Evolutionary conservation across 2,329 filamentous ascomycete genomes (phyloP).

Genomic region (Lachnellula willkommii): DNA sequence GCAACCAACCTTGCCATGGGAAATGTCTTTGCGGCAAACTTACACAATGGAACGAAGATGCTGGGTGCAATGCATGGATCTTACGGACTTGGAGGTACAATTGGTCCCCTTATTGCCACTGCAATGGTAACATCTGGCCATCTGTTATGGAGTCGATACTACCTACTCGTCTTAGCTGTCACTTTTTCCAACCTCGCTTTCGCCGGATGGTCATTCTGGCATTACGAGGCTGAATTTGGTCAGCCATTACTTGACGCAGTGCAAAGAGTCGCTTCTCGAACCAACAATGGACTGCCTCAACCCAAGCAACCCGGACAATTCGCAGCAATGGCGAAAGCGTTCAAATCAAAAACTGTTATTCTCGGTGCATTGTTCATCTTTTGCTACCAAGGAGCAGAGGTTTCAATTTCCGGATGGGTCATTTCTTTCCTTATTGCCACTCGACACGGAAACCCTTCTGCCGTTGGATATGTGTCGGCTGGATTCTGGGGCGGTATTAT

Average conservation of each 20-base stretch:
- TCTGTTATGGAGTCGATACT: slow-evolving; percentile 66
- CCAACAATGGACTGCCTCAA: slow-evolving; percentile 7
- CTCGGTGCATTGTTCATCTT: slow-evolving; percentile 79
- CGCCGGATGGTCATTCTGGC: slow-evolving; percentile 62
- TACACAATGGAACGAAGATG: slow-evolving; percentile 48
- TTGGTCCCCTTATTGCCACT: slow-evolving; percentile 70
- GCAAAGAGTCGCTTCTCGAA: slow-evolving; percentile 36
- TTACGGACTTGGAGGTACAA: slow-evolving; percentile 58
- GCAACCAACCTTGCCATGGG: slow-evolving; percentile 51
- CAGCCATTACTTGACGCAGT: slow-evolving; percentile 39
- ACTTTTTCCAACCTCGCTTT: slow-evolving; percentile 52
- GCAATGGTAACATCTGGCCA: slow-evolving; percentile 57
- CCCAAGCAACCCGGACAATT: slow-evolving; percentile 33
- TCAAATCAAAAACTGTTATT: slow-evolving; percentile 52
- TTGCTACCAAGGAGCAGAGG: slow-evolving; percentile 79
- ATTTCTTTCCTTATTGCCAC: slow-evolving; percentile 76
- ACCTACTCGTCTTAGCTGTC: slow-evolving; percentile 59
- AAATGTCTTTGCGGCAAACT: slow-evolving; percentile 54
- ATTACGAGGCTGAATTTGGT: slow-evolving; percentile 57
- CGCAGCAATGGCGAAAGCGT: slow-evolving; percentile 38
- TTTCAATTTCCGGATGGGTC: slow-evolving; percentile 80
- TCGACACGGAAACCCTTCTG: slow-evolving; percentile 61
- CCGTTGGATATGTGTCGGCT: slow-evolving; percentile 74
- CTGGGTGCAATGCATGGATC: slow-evolving; percentile 62
- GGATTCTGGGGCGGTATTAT: slow-evolving; percentile 71